Evolutionary conservation across 2,329 filamentous ascomycete species (phyloP).

Genomic region (Clarireedia paspali): DNA sequence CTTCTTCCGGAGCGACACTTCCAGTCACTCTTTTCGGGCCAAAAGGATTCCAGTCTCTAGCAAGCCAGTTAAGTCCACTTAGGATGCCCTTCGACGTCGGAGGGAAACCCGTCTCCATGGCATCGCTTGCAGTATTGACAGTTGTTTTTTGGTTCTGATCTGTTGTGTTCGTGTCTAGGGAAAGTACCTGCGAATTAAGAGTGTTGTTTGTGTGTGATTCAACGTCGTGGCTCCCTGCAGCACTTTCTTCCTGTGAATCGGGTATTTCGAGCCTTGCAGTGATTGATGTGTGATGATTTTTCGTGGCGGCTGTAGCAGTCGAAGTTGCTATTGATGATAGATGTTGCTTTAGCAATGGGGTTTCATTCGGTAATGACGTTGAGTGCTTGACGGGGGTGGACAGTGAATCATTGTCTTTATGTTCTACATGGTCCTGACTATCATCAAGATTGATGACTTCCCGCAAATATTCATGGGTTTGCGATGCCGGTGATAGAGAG

Average conservation of each 20-base stretch:
- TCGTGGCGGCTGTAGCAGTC: background rate
- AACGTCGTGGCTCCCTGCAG: background rate
- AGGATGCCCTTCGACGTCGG: too few relatives aligned
- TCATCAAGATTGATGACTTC: conserved; percentile 1
- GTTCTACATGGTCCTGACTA: background rate
- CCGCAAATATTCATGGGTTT: background rate
- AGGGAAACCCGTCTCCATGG: too few relatives aligned
- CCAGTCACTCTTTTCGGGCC: too few relatives aligned
- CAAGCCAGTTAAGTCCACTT: too few relatives aligned
- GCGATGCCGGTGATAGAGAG: background rate
- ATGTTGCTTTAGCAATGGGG: background rate
- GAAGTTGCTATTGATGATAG: background rate
- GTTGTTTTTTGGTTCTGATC: too few relatives aligned
- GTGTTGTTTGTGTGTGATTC: background rate
- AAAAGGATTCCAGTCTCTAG: too few relatives aligned
- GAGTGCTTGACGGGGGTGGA: background rate
- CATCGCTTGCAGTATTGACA: too few relatives aligned
- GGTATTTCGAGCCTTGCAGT: background rate
- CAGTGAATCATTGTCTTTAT: background rate
- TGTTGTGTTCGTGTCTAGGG: too few relatives aligned
- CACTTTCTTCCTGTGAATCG: background rate
- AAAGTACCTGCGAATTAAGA: too few relatives aligned
- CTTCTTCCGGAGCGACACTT: too few relatives aligned
- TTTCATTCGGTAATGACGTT: background rate
- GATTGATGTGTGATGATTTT: background rate